Percentiles rank a stretch among this genome's conserved stretches.
Conservation (phyloP, 179 eudicot genomes). For the Spergularia azorica region DNA sequence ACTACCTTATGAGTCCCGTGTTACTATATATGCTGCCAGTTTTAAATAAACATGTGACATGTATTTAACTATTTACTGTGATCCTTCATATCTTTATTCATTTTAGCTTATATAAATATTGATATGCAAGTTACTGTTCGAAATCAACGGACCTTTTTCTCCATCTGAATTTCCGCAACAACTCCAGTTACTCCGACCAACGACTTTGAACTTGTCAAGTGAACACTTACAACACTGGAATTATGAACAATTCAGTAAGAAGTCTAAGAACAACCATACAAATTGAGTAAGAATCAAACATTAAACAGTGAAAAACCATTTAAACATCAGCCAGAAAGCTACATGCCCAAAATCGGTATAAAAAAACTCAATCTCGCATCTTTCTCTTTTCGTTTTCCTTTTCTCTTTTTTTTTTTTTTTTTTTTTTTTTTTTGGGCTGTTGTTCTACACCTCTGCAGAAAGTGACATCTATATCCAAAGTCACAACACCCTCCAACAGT, state of each 20-base stretch:
- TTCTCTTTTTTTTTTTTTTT: no score
- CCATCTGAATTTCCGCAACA: conserved; percentile 84
- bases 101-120: neutral
- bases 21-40: neutral
- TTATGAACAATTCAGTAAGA: neutral
- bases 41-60: neutral
- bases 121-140: neutral
- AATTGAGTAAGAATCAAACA: neutral
- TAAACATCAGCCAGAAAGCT: neutral
- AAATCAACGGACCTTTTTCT: conserved; percentile 70
- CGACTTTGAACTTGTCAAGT: conserved; percentile 94
- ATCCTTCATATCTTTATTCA: neutral
- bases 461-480: no score
- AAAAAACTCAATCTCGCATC: neutral
- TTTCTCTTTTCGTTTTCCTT: no score
- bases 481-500: no score
- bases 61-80: neutral
- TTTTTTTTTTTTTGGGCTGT: no score
- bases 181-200: conserved; percentile 87
- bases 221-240: conserved; percentile 85
- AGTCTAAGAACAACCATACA: neutral
- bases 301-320: neutral
- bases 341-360: neutral
- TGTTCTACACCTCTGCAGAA: no score
- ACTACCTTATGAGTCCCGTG: neutral